Percentiles rank a stretch among this genome's conserved stretches.
These are phyloP conservation scores for Fusarium nisikadoi DNA, from an alignment of 2,329 filamentous ascomycete genomes.

Conservation along the genomic window DNA sequence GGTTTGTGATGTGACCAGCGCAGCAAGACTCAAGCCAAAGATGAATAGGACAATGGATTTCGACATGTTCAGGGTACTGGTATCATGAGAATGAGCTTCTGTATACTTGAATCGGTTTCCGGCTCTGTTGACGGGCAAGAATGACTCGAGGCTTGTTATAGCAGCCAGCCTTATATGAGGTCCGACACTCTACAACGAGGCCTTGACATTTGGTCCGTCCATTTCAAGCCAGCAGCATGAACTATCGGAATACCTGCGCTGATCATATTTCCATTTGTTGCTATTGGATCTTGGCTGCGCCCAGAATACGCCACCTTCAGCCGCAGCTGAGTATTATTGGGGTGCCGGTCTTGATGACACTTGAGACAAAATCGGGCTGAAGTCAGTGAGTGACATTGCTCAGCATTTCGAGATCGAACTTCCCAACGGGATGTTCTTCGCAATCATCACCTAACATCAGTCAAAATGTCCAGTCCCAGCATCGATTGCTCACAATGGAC, in stretches of 20 bases:
- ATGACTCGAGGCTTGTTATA: background rate
- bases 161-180: background rate
- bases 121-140: background rate
- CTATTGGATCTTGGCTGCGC: background rate
- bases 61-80: background rate
- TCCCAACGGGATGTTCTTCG: background rate
- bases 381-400: too few relatives aligned
- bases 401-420: background rate
- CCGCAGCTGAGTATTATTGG: background rate
- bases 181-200: background rate
- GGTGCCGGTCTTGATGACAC: background rate
- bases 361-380: background rate
- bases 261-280: background rate
- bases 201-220: background rate
- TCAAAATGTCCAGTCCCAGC: background rate
- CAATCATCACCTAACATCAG: background rate
- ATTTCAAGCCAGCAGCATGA: background rate
- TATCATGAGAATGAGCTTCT: background rate
- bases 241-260: background rate
- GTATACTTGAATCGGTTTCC: background rate
- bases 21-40: background rate
- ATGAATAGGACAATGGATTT: background rate
- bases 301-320: background rate
- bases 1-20: background rate
- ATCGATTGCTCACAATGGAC: slow-evolving; percentile 2